Conservation (phyloP, 139 green algal species). For the Nannochloris sp. region DNA sequence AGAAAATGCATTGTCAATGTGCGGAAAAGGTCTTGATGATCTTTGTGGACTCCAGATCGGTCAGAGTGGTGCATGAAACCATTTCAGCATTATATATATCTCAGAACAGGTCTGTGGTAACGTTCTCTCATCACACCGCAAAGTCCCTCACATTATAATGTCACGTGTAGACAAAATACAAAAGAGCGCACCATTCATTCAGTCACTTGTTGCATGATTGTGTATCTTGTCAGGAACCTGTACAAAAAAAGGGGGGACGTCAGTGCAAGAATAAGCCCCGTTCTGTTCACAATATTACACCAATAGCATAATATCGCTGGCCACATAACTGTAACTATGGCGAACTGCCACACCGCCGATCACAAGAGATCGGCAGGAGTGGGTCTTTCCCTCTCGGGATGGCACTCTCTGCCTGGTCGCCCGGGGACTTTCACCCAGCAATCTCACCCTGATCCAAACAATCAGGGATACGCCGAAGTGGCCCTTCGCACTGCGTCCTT, state of each 20-base stretch:
- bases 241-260: constrained; percentile 40
- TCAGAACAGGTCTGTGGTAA: constrained; percentile 52
- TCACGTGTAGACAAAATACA: background rate
- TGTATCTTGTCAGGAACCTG: background rate
- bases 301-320: constrained; percentile 42
- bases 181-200: background rate
- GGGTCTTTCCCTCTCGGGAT: constrained; percentile 79
- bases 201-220: background rate
- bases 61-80: constrained; percentile 42
- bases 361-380: constrained; percentile 6
- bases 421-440: constrained; percentile 98
- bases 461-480: constrained; percentile 45
- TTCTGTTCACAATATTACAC: constrained; percentile 77
- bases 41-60: background rate
- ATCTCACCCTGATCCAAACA: background rate
- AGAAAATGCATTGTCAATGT: background rate
- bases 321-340: constrained; percentile 97
- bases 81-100: constrained; percentile 7
- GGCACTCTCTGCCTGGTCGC: constrained; percentile 92
- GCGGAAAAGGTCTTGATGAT: background rate
- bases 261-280: constrained; percentile 97
- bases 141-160: background rate
- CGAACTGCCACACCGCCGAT: constrained; percentile 71
- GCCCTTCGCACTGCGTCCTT: constrained; percentile 70
- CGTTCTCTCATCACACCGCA: constrained; percentile 26